phyloP scores from a whole-genome alignment of 257 asterid genomes.

The Verbena officinalis region DNA sequence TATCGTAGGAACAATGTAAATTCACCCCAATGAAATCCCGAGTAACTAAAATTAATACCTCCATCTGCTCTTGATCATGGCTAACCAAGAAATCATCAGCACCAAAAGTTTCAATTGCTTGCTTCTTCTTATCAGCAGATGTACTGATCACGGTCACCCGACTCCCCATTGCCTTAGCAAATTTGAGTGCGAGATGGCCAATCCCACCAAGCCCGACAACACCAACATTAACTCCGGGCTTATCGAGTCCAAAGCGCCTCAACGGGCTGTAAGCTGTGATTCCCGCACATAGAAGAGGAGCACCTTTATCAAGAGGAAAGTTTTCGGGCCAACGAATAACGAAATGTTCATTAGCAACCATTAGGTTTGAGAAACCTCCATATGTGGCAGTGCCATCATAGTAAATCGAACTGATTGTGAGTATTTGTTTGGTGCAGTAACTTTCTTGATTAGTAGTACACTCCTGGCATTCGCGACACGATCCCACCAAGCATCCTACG shows the following conservation, averaged over 20 bases:
- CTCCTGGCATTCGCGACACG: not conserved
- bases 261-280: slow-evolving; percentile 19
- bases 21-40: not conserved
- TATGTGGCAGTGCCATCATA: slow-evolving; percentile 1
- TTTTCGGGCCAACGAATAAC: slow-evolving; percentile 21
- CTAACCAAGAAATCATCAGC: slow-evolving; percentile 4
- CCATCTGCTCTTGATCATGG: not conserved
- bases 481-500: slow-evolving; percentile 16
- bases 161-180: not conserved
- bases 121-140: not conserved
- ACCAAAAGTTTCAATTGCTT: slow-evolving; percentile 6
- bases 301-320: slow-evolving; percentile 6
- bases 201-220: slow-evolving; percentile 12
- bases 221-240: not conserved
- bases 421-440: not conserved
- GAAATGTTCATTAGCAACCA: slow-evolving; percentile 23
- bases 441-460: slow-evolving; percentile 5
- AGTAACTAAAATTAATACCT: not conserved
- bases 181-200: not conserved
- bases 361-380: slow-evolving; percentile 20
- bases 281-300: slow-evolving; percentile 23
- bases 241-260: slow-evolving; percentile 19
- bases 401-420: not conserved
- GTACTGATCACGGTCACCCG: slow-evolving; percentile 9
- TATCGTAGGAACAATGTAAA: no score